Evolutionary conservation across 1,284 basidiomycete species (phyloP).

Genomic region (Trichosporon coremiiforme): DNA sequence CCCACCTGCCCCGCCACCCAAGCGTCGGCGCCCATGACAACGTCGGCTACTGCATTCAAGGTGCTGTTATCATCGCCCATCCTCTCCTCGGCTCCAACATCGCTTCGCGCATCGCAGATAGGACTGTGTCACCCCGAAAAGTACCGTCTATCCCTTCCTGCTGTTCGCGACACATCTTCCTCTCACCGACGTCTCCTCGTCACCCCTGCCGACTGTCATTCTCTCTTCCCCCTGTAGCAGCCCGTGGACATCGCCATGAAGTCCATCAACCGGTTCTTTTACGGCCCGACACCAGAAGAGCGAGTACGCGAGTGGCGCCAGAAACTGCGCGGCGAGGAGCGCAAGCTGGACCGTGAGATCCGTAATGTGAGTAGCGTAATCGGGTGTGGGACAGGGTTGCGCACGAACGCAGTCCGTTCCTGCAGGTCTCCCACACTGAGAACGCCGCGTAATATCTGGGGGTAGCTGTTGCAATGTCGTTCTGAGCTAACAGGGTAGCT

Average conservation of each 20-base stretch:
- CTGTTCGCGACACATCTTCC: not conserved
- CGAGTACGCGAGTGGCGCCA: conserved; percentile 82
- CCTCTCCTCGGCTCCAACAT: not conserved
- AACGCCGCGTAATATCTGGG: too few relatives aligned
- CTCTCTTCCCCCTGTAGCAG: conserved; percentile 3
- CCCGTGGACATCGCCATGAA: conserved; percentile 41
- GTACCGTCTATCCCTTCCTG: too few relatives aligned
- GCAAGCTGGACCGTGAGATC: conserved; percentile 86
- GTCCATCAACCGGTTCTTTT: conserved; percentile 66
- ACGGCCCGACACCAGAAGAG: conserved; percentile 93
- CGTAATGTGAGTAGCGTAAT: conserved; percentile 68
- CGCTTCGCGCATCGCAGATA: not conserved
- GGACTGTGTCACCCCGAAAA: too few relatives aligned
- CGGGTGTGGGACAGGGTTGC: too few relatives aligned
- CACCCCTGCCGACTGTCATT: not conserved
- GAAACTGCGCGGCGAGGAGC: conserved; percentile 75
- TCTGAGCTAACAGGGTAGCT: conserved; percentile 61
- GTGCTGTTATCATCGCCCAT: conserved; percentile 12
- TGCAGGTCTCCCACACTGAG: too few relatives aligned
- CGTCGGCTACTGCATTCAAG: not conserved
- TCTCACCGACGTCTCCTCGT: not conserved
- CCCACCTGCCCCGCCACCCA: not conserved
- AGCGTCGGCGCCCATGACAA: conserved; percentile 4
- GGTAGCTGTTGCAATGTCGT: too few relatives aligned
- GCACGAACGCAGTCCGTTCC: too few relatives aligned